A percentile compares a stretch with the other conserved stretches of the same genome.
These are phyloP conservation scores for Kwoniella dendrophila DNA, from an alignment of 768 basidiomycete species.

Conservation along the genomic window DNA sequence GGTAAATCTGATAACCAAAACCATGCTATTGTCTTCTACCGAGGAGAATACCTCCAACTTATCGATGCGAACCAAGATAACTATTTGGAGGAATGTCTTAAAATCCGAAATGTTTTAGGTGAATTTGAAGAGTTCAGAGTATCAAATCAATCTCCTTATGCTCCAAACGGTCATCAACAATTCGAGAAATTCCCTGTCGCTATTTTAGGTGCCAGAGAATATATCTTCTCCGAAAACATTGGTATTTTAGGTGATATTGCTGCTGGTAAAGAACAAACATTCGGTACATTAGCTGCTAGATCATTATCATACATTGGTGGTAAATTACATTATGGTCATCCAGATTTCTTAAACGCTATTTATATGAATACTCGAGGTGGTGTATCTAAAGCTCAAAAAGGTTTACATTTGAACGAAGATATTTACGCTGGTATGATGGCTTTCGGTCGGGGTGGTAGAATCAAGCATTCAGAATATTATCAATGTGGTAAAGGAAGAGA, in stretches of 20 bases:
- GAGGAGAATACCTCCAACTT: conserved; percentile 97
- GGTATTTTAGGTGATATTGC: conserved; percentile 98
- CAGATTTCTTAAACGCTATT: conserved; percentile 95
- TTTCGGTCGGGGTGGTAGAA: conserved; percentile 90
- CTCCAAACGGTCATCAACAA: conserved; percentile 83
- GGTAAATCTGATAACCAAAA: conserved; percentile 99
- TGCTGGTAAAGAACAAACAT: conserved; percentile 99
- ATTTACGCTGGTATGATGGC: conserved; percentile 99
- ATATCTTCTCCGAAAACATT: conserved; percentile 99
- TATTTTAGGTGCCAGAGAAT: conserved; percentile 97
- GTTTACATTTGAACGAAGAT: conserved; percentile 98
- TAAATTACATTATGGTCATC: conserved; percentile 98
- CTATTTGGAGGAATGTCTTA: conserved; percentile 98
- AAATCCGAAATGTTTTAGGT: conserved; percentile 95
- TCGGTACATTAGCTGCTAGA: conserved; percentile 94
- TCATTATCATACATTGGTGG: conserved; percentile 97
- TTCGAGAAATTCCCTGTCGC: conserved; percentile 87
- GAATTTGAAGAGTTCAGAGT: conserved; percentile 94
- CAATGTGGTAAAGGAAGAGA: conserved; percentile 99
- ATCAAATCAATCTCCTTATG: conserved; percentile 86
- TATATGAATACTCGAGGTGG: conserved; percentile 99
- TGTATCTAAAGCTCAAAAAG: conserved; percentile 98
- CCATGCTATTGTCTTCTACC: conserved; percentile 98
- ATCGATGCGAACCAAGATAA: conserved; percentile 99
- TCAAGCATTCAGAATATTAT: conserved; percentile 99